Conservation (phyloP, 768 basidiomycete genomes). For the Kondoa malvinella region DNA sequence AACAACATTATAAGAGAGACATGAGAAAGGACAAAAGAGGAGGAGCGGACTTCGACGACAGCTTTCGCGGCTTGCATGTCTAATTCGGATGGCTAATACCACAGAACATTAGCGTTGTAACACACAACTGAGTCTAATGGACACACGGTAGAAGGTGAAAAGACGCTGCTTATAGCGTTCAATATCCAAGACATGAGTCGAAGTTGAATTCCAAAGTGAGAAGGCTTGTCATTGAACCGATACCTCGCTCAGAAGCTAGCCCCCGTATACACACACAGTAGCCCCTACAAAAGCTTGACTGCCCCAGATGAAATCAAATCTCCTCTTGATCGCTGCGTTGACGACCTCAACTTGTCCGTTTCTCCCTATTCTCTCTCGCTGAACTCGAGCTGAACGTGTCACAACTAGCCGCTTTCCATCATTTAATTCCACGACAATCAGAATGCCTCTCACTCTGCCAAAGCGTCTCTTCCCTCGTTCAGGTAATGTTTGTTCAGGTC, state of each 20-base stretch:
- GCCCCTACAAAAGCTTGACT: too few relatives aligned
- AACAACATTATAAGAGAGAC: not conserved
- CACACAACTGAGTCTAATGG: not conserved
- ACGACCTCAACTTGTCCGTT: not conserved
- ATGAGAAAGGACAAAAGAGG: not conserved
- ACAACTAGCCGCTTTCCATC: not conserved
- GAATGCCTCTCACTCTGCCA: not conserved
- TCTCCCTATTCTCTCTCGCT: too few relatives aligned
- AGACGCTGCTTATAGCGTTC: not conserved
- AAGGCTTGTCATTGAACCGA: too few relatives aligned
- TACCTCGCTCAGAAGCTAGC: not conserved
- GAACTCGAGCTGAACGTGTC: too few relatives aligned
- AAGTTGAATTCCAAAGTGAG: not conserved
- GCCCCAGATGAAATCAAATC: not conserved
- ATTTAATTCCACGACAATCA: not conserved
- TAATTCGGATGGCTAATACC: not conserved
- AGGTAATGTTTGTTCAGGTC: too few relatives aligned
- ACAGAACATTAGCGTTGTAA: not conserved
- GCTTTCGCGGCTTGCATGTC: not conserved
- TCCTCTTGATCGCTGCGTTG: not conserved
- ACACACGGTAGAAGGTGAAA: not conserved
- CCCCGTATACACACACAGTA: not conserved
- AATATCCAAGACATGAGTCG: not conserved
- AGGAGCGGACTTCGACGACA: not conserved
- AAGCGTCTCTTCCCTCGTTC: not conserved